phyloP scores from a whole-genome alignment of 2,329 filamentous ascomycete genomes.

The Paecilomyces variotii region DNA sequence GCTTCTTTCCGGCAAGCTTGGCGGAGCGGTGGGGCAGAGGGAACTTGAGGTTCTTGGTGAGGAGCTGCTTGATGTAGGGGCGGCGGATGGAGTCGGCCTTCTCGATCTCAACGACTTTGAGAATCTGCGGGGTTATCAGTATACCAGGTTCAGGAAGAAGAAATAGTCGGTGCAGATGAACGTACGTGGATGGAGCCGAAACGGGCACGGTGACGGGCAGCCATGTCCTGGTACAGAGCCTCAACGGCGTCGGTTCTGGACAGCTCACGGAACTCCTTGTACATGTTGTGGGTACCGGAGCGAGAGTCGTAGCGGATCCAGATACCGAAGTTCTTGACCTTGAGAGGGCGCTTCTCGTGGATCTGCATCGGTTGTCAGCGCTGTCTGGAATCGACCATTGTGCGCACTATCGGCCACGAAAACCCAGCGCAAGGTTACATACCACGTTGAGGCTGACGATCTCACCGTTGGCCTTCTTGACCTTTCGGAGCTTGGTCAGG shows the following conservation, averaged over 20 bases:
- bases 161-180: constrained; percentile 15
- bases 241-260: constrained; percentile 92
- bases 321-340: constrained; percentile 99
- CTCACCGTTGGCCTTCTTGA: constrained; percentile 99
- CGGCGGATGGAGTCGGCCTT: constrained; percentile 92
- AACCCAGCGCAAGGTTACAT: constrained; percentile 35
- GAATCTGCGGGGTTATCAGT: constrained; percentile 56
- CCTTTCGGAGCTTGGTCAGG: constrained; percentile 96
- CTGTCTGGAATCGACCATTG: background rate
- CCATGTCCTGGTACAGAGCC: constrained; percentile 99
- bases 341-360: constrained; percentile 96
- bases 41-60: constrained; percentile 93
- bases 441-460: constrained; percentile 96
- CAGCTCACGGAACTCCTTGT: constrained; percentile 99
- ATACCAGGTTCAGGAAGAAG: background rate
- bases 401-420: constrained; percentile 6
- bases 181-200: constrained; percentile 98
- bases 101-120: constrained; percentile 96
- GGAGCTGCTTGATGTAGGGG: constrained; percentile 98
- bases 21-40: constrained; percentile 93
- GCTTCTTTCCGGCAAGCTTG: constrained; percentile 76
- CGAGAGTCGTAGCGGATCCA: constrained; percentile 99
- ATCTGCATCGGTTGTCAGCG: constrained; percentile 51
- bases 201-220: constrained; percentile 92
- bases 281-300: constrained; percentile 99